phyloP scores from a whole-genome alignment of 2,329 filamentous ascomycete species.

The Fusarium mangiferae region DNA sequence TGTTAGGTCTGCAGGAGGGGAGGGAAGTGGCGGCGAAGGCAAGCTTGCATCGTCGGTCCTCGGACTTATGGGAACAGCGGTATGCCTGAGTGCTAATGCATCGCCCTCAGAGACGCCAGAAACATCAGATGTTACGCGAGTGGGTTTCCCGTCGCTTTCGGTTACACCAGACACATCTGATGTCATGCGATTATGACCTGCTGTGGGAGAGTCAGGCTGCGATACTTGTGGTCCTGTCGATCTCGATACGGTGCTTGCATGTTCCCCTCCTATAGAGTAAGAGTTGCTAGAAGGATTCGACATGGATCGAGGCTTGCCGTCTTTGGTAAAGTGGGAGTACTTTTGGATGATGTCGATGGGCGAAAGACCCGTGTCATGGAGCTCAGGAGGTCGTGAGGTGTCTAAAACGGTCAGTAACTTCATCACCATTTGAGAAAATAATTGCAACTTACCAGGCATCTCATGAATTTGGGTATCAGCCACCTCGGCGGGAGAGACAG shows the following conservation, averaged over 20 bases:
- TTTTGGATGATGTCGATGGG: constrained; percentile 54
- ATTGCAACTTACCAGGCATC: constrained; percentile 54
- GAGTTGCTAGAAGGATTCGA: constrained; percentile 42
- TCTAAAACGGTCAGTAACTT: constrained; percentile 45
- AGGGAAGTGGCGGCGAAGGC: constrained; percentile 19
- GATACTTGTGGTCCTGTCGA: constrained; percentile 35
- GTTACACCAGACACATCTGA: constrained; percentile 38
- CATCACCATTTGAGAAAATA: too few species aligned
- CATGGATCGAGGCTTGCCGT: constrained; percentile 22
- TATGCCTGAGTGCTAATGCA: constrained; percentile 29
- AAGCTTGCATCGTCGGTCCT: constrained; percentile 20
- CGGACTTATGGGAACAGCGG: constrained; percentile 34
- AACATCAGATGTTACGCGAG: constrained; percentile 38
- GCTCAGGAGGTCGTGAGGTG: constrained; percentile 57
- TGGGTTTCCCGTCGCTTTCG: constrained; percentile 6
- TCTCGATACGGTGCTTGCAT: constrained; percentile 45
- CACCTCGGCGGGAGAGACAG: constrained; percentile 51
- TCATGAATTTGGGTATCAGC: constrained; percentile 58
- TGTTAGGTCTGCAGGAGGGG: constrained; percentile 16
- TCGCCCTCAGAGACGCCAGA: constrained; percentile 40
- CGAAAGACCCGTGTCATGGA: constrained; percentile 56
- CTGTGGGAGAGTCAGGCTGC: constrained; percentile 21
- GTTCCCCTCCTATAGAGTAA: constrained; percentile 36
- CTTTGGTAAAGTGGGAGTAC: constrained; percentile 41
- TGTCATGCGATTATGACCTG: constrained; percentile 23